Percentiles rank a stretch among this genome's conserved stretches.
phyloP scores from a whole-genome alignment of 169 alveolate genomes.

The Perkinsus olseni region DNA sequence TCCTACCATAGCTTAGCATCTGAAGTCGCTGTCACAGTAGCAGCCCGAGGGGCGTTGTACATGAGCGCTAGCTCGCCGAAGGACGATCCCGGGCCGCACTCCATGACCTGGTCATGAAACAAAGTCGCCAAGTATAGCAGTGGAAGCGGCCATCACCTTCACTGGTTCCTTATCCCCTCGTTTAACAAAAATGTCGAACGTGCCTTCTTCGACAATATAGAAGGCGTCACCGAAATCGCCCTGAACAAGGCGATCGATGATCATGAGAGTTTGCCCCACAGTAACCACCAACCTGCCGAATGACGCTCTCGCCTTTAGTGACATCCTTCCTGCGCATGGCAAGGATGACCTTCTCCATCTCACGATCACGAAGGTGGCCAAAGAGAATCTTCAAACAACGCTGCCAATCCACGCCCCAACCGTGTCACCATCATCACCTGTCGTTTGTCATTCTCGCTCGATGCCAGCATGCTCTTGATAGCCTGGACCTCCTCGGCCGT shows the following conservation, averaged over 20 bases:
- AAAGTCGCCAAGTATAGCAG: background rate
- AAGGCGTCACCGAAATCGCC: slow-evolving; percentile 8
- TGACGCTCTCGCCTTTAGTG: background rate
- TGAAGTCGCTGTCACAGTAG: slow-evolving; percentile 27
- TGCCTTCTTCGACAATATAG: background rate
- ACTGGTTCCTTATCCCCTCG: background rate
- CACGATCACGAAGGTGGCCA: background rate
- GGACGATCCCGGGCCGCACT: slow-evolving; percentile 46
- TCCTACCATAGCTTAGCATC: background rate
- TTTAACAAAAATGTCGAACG: background rate
- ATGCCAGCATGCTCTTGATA: background rate
- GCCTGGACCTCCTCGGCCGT: background rate
- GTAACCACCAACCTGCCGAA: background rate
- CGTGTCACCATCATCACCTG: background rate
- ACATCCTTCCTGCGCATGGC: slow-evolving; percentile 7
- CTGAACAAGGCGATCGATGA: background rate
- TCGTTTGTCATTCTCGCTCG: background rate
- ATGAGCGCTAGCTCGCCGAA: slow-evolving; percentile 60
- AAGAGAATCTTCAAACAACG: background rate
- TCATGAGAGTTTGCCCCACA: too few relatives aligned
- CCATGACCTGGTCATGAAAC: background rate
- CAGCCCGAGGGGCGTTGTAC: slow-evolving; percentile 61
- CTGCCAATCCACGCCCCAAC: background rate
- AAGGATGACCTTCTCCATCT: background rate
- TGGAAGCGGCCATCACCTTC: background rate